Evolutionary conservation across 2,329 filamentous ascomycete genomes (phyloP).

Genomic region (Pseudogymnoascus sp.): DNA sequence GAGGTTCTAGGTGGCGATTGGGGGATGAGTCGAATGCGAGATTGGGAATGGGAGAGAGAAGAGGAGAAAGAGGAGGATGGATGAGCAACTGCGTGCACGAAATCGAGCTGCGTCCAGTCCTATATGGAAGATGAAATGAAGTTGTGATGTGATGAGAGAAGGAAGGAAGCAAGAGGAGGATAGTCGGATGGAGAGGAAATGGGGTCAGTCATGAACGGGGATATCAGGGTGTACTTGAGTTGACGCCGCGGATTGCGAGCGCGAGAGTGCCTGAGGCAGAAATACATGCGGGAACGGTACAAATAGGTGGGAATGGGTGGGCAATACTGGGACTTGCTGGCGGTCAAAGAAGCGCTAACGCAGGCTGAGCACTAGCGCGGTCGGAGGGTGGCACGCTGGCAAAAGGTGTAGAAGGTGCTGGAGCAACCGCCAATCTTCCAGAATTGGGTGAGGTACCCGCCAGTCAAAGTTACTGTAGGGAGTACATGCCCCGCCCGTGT

Average conservation of each 20-base stretch:
- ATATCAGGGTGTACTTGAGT: slow-evolving; percentile 7
- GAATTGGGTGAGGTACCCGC: neutral
- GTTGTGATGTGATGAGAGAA: slow-evolving; percentile 1
- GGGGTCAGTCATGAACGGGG: slow-evolving; percentile 4
- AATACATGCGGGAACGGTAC: neutral
- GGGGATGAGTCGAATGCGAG: neutral
- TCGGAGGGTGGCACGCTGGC: slow-evolving; percentile 3
- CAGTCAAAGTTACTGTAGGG: slow-evolving; percentile 7
- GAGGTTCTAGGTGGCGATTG: slow-evolving; percentile 7
- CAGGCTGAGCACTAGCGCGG: slow-evolving; percentile 3
- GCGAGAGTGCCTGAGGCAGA: neutral
- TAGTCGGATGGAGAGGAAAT: slow-evolving; percentile 4
- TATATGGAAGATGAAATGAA: slow-evolving; percentile 7
- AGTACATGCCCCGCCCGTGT: slow-evolving; percentile 4
- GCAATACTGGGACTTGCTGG: neutral
- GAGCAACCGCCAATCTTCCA: slow-evolving; percentile 7
- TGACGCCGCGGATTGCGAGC: neutral
- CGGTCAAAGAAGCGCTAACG: slow-evolving; percentile 3
- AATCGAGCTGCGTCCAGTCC: slow-evolving; percentile 7
- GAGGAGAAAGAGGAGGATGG: slow-evolving; percentile 7
- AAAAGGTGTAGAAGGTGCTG: slow-evolving; percentile 7
- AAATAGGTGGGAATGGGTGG: neutral
- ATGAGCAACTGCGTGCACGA: slow-evolving; percentile 5
- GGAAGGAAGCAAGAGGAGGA: slow-evolving; percentile 2
- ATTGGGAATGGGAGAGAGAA: neutral